Evolutionary conservation across 2,329 filamentous ascomycete genomes (phyloP).

Genomic region (Fusarium poae): DNA sequence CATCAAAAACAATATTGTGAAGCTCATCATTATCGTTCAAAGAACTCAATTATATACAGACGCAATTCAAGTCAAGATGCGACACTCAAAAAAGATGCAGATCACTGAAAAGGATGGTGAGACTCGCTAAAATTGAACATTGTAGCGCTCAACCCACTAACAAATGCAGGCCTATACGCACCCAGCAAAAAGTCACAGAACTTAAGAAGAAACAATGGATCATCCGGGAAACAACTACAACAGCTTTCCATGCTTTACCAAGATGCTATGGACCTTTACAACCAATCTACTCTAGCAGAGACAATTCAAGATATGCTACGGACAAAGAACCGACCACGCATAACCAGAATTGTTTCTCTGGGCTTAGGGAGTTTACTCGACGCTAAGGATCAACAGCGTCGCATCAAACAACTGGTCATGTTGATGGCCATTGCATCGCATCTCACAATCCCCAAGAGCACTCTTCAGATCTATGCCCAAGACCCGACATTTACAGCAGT

Average conservation of each 20-base stretch:
- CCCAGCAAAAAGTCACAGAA: slow-evolving; percentile 15
- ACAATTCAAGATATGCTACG: slow-evolving; percentile 38
- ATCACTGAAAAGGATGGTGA: slow-evolving; percentile 16
- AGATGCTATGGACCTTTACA: slow-evolving; percentile 31
- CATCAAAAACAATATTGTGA: slow-evolving; percentile 1
- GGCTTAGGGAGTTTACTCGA: slow-evolving; percentile 40
- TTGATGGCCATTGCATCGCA: slow-evolving; percentile 40
- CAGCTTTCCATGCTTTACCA: slow-evolving; percentile 35
- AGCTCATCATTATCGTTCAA: background rate
- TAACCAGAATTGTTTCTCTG: slow-evolving; percentile 39
- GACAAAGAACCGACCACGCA: slow-evolving; percentile 34
- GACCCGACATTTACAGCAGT: slow-evolving; percentile 43
- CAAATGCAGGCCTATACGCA: background rate
- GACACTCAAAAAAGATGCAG: slow-evolving; percentile 26
- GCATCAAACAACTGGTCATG: slow-evolving; percentile 45
- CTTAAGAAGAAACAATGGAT: slow-evolving; percentile 18
- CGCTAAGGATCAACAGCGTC: slow-evolving; percentile 43
- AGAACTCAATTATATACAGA: background rate
- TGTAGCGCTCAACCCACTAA: background rate
- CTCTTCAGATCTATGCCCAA: slow-evolving; percentile 37
- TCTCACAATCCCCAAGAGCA: slow-evolving; percentile 1
- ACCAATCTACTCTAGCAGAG: slow-evolving; percentile 30
- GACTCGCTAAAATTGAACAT: background rate
- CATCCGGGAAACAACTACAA: slow-evolving; percentile 32
- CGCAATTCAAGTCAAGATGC: slow-evolving; percentile 5